Conservation (phyloP, 2,329 filamentous ascomycete genomes). For the Meredithiella fracta region DNA sequence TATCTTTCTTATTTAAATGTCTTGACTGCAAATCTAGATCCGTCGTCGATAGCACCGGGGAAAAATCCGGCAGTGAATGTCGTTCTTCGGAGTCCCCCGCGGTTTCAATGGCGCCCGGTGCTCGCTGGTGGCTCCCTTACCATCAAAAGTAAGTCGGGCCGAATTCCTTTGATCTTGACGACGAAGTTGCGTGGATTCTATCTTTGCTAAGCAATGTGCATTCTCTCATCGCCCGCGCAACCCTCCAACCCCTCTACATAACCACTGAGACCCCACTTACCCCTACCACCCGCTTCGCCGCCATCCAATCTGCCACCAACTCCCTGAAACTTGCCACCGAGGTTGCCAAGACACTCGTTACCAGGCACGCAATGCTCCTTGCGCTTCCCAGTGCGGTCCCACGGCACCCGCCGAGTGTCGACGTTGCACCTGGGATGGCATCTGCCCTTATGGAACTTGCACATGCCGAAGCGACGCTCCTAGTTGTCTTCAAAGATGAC, state of each 20-base stretch:
- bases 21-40: slow-evolving; percentile 43
- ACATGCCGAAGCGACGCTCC: slow-evolving; percentile 73
- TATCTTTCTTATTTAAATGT: slow-evolving; percentile 77
- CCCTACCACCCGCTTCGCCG: slow-evolving; percentile 48
- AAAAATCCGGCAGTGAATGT: slow-evolving; percentile 8
- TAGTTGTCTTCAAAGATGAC: slow-evolving; percentile 86
- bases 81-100: slow-evolving; percentile 24
- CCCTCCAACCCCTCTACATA: slow-evolving; percentile 57
- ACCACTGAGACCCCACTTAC: slow-evolving; percentile 43
- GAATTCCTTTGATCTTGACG: slow-evolving; percentile 48
- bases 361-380: slow-evolving; percentile 22
- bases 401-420: slow-evolving; percentile 23
- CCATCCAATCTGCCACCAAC: slow-evolving; percentile 59
- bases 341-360: slow-evolving; percentile 55
- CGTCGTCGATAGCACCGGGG: slow-evolving; percentile 24
- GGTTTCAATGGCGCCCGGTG: slow-evolving; percentile 73
- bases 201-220: slow-evolving; percentile 62
- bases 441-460: slow-evolving; percentile 48
- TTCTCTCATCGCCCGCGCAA: slow-evolving; percentile 52
- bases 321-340: slow-evolving; percentile 62
- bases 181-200: slow-evolving; percentile 67
- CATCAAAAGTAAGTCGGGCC: slow-evolving; percentile 44
- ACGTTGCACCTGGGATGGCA: slow-evolving; percentile 36
- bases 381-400: slow-evolving; percentile 19
- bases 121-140: slow-evolving; percentile 25